Evolutionary conservation across 2,329 filamentous ascomycete species (phyloP).

Genomic region (Ophiostoma sp.): DNA sequence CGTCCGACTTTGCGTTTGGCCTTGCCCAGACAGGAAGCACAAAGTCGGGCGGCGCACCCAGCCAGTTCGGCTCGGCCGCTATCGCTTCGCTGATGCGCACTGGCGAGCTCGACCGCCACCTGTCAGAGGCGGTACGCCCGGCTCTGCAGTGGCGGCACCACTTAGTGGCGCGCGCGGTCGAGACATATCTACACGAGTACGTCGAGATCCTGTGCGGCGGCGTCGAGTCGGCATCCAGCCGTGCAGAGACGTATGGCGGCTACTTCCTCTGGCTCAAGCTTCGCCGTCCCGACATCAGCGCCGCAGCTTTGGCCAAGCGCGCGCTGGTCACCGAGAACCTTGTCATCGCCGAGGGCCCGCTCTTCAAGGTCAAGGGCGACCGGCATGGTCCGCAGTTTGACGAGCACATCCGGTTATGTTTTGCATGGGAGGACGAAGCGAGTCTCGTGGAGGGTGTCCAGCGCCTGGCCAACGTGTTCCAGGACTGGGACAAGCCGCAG

Average conservation of each 20-base stretch:
- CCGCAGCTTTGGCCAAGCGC: constrained; percentile 49
- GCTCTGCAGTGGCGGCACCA: constrained; percentile 44
- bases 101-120: constrained; percentile 42
- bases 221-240: constrained; percentile 29
- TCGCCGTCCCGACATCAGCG: constrained; percentile 45
- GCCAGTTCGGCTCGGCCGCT: constrained; percentile 44
- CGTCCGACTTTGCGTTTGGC: constrained; percentile 48
- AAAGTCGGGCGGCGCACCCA: constrained; percentile 53
- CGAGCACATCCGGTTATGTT: constrained; percentile 61
- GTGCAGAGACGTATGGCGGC: constrained; percentile 59
- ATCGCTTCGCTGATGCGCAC: constrained; percentile 44
- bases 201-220: constrained; percentile 43
- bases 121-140: constrained; percentile 41
- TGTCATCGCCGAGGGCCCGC: constrained; percentile 59
- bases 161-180: constrained; percentile 55
- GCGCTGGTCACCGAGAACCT: constrained; percentile 60
- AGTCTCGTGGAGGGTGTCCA: constrained; percentile 61
- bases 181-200: constrained; percentile 55
- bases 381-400: constrained; percentile 50
- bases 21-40: constrained; percentile 50
- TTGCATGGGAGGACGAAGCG: constrained; percentile 64
- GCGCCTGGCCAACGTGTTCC: constrained; percentile 32
- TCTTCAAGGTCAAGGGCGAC: constrained; percentile 63
- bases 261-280: constrained; percentile 81
- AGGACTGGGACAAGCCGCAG: constrained; percentile 23